Evolutionary conservation across 345 rosid genomes (phyloP).

Genomic region (Clausena lansium): DNA sequence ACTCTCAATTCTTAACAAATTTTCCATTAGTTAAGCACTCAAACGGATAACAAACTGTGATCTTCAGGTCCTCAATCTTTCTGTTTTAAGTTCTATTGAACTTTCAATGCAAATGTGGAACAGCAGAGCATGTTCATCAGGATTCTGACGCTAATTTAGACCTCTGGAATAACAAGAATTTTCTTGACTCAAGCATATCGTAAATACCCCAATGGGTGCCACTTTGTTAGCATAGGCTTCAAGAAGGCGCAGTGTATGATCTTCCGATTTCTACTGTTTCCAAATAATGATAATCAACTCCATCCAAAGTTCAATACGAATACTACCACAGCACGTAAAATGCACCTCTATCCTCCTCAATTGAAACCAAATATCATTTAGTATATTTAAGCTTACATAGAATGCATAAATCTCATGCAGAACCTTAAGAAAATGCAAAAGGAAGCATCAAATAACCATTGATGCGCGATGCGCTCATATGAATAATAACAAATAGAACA

Average conservation of each 20-base stretch:
- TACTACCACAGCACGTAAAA: not conserved
- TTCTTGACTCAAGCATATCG: not conserved
- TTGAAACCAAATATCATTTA: constrained; percentile 1
- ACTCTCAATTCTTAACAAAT: not conserved
- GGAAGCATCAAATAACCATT: not conserved
- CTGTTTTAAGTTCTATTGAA: not conserved
- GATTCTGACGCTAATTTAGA: not conserved
- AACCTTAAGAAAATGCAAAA: not conserved
- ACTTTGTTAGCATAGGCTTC: too few relatives aligned
- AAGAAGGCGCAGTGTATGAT: not conserved
- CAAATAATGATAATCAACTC: not conserved
- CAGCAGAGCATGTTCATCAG: not conserved
- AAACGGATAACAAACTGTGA: not conserved
- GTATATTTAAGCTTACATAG: not conserved
- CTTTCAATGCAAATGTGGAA: not conserved
- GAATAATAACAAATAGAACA: not conserved
- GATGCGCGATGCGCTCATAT: not conserved
- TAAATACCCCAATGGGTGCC: not conserved
- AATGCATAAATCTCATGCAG: constrained; percentile 2
- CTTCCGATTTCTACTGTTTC: not conserved
- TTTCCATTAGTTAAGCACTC: not conserved
- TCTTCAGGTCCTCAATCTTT: not conserved
- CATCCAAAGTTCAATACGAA: not conserved
- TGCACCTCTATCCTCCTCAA: not conserved
- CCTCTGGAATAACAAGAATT: not conserved